Conservation (phyloP, 2,329 filamentous ascomycete species). For the Magnaporthiopsis rhizophila region DNA sequence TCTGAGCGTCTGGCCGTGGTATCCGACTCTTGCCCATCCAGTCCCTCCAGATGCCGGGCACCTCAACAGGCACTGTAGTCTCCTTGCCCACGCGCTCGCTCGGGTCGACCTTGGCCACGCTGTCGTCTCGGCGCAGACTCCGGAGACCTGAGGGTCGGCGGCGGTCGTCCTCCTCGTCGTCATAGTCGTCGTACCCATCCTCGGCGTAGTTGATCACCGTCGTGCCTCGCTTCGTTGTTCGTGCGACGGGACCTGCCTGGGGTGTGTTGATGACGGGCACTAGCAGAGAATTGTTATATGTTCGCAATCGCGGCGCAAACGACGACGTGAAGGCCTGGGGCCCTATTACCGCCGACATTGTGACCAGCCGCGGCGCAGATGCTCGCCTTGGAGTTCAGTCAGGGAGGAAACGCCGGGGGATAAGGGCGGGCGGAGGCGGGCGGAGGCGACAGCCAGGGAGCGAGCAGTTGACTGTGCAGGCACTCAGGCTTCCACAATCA, state of each 20-base stretch:
- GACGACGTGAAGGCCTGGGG: slow-evolving; percentile 86
- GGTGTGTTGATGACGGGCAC: slow-evolving; percentile 71
- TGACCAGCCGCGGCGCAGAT: neutral
- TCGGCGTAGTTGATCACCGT: slow-evolving; percentile 97
- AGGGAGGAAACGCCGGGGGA: neutral
- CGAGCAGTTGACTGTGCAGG: neutral
- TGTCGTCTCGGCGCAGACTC: slow-evolving; percentile 72
- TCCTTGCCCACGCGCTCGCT: slow-evolving; percentile 79
- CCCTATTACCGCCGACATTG: slow-evolving; percentile 21
- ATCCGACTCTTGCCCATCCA: slow-evolving; percentile 76
- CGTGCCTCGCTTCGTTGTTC: slow-evolving; percentile 95
- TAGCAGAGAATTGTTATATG: slow-evolving; percentile 86
- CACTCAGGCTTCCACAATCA: neutral
- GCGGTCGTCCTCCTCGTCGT: slow-evolving; percentile 67
- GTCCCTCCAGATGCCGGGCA: slow-evolving; percentile 88
- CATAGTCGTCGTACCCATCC: slow-evolving; percentile 79
- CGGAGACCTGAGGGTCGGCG: slow-evolving; percentile 77
- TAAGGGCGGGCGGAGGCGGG: too few relatives aligned
- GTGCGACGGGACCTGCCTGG: slow-evolving; percentile 57
- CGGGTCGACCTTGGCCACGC: slow-evolving; percentile 52
- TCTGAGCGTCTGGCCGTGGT: slow-evolving; percentile 50
- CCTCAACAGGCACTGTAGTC: slow-evolving; percentile 64
- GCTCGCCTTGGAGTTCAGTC: neutral
- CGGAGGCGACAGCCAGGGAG: neutral
- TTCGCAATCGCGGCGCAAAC: slow-evolving; percentile 83